These are phyloP conservation scores for Metroxylon sagu DNA, from an alignment of 176 grass and related monocot genomes.

Conservation along the genomic window DNA sequence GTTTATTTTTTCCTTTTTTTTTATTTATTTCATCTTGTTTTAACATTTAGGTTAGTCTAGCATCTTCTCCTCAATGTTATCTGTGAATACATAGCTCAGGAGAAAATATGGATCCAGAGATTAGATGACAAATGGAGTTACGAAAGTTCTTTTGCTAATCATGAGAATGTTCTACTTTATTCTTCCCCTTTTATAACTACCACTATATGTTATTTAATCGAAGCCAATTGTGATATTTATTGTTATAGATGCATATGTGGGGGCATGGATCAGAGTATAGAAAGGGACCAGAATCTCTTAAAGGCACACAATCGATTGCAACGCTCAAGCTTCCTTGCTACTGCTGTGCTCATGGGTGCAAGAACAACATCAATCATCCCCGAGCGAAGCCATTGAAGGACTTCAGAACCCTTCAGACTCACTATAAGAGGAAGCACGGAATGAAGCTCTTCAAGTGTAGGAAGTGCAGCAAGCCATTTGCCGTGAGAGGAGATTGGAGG, in stretches of 20 bases:
- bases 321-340: conserved; percentile 93
- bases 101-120: too few relatives aligned
- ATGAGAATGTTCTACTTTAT: too few relatives aligned
- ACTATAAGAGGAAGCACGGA: conserved; percentile 97
- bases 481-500: conserved; percentile 95
- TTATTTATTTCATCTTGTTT: not conserved
- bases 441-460: conserved; percentile 72
- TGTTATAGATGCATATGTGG: conserved; percentile 96
- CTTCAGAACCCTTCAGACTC: conserved; percentile 92
- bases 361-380: conserved; percentile 74
- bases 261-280: conserved; percentile 91
- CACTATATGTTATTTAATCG: too few relatives aligned
- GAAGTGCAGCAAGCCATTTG: conserved; percentile 87
- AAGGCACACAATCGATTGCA: conserved; percentile 58
- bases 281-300: conserved; percentile 85
- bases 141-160: too few relatives aligned
- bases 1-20: not conserved
- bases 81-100: too few relatives aligned
- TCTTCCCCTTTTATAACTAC: not conserved
- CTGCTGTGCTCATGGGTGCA: conserved; percentile 82
- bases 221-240: not conserved
- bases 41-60: too few relatives aligned
- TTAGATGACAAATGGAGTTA: too few relatives aligned
- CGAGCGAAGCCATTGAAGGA: conserved; percentile 76
- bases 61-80: too few relatives aligned